Conservation (phyloP, 2,329 filamentous ascomycete species). For the Nemania diffusa region DNA sequence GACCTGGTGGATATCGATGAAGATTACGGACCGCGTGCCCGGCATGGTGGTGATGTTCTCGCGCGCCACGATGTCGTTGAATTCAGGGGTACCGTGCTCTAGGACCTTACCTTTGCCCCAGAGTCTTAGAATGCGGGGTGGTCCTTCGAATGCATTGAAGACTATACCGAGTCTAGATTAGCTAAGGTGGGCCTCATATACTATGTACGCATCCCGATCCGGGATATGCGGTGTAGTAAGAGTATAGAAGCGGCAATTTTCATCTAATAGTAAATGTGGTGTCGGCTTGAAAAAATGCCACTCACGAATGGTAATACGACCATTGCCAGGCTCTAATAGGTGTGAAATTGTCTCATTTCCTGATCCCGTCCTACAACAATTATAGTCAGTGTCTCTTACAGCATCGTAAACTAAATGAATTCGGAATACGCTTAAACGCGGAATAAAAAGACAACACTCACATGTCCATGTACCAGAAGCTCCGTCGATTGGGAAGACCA, state of each 20-base stretch:
- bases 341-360: conserved; percentile 82
- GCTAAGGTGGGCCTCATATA: not conserved
- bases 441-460: conserved; percentile 3
- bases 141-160: conserved; percentile 65
- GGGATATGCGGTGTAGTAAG: too few species aligned
- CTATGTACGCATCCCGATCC: not conserved
- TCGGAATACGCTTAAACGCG: not conserved
- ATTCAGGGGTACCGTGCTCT: conserved; percentile 48
- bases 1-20: conserved; percentile 54
- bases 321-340: conserved; percentile 74
- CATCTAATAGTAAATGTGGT: not conserved
- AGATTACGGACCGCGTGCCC: conserved; percentile 51
- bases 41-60: conserved; percentile 43
- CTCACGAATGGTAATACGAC: conserved; percentile 71
- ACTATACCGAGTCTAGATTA: conserved; percentile 48
- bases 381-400: not conserved
- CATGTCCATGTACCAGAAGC: conserved; percentile 72
- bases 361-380: conserved; percentile 65
- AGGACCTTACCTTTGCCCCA: conserved; percentile 53
- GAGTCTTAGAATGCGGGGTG: conserved; percentile 53
- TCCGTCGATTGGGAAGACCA: conserved; percentile 48
- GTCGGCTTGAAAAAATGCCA: not conserved
- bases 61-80: conserved; percentile 49
- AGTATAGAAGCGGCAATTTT: not conserved
- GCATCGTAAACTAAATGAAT: not conserved